Base-by-base conservation (phyloP, 345 rosid genomes). In the Cardamine resedifolia region DNA sequence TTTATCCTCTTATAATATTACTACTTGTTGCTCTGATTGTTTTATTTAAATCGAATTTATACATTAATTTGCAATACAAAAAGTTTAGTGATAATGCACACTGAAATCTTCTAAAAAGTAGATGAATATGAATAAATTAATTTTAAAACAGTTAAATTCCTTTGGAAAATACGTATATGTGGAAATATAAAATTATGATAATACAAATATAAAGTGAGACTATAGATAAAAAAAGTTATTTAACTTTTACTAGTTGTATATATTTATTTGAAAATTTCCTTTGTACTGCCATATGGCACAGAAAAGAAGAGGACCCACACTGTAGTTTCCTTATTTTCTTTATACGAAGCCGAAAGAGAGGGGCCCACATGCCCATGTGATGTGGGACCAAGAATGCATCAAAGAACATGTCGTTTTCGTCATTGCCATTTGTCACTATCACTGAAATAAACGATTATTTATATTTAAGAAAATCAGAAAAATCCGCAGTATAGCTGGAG, bases 381-480 rank as follows among this genome's bases (percentile, higher is more conserved):
- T 38, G 44, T 64, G 39, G 79, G 15, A 66, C 76, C 66, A 21
- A 3, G 10, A 45, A 10, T 63, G 66, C 44, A 55, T 62, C 41
- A 70, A 58, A 45, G 43, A 60, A 34, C 41, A 41, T 64, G 76
- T 77, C 76, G 49, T 71, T 77, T 64, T 77, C 76, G 30, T 30
- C 41, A 58, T 71, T 53, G 27, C 75, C 75, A 62, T 56, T 55
- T 70, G 75, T 76, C 79, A 69, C 66, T 20, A 56, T 76, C 36
- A 24, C 19, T 10, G 38, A 5, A 47, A 28, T 51, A 62, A 23
- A 23, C 15, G 12, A 27, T 18, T 27, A 18, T 9, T 64, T 30
- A 27, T 34, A 55, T 36, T 23, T 38, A 10, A 39, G 33, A 48
- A 64, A 44, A n/a, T 31, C 26, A 23, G 19, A 33, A 38, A 52